These are phyloP conservation scores for Anthracocystis walkeri DNA, from an alignment of 1,284 basidiomycete genomes.

Conservation along the genomic window DNA sequence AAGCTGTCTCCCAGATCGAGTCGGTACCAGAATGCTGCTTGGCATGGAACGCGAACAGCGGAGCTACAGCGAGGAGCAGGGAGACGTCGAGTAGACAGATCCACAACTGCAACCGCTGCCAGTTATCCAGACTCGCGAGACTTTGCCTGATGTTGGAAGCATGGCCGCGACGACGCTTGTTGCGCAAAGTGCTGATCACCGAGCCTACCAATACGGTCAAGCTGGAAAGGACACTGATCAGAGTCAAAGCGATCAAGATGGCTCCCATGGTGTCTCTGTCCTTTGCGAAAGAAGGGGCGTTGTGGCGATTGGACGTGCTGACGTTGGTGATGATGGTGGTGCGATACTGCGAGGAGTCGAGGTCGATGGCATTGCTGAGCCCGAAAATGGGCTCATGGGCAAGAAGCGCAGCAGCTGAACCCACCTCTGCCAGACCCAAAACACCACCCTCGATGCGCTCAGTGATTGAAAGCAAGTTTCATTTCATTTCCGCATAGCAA, in stretches of 20 bases:
- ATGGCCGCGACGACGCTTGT: neutral
- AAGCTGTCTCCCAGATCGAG: constrained; percentile 14
- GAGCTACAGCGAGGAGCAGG: constrained; percentile 10
- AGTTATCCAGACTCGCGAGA: neutral
- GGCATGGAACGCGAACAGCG: constrained; percentile 13
- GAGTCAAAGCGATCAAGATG: neutral
- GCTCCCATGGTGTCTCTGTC: constrained; percentile 6
- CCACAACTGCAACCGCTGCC: constrained; percentile 7
- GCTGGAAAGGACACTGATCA: constrained; percentile 10
- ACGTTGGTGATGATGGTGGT: neutral
- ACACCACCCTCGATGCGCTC: no score
- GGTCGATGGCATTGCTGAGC: neutral
- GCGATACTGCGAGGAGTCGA: neutral
- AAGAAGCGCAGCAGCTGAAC: neutral
- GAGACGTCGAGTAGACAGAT: constrained; percentile 10
- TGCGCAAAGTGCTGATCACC: neutral
- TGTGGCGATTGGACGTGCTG: neutral
- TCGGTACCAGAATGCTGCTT: no score
- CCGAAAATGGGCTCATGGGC: neutral
- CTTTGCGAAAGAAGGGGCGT: neutral
- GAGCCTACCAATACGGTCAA: constrained; percentile 3
- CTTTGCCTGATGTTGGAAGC: neutral
- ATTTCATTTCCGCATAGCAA: constrained; percentile 25
- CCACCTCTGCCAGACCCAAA: neutral
- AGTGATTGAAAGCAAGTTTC: constrained; percentile 4